Evolutionary conservation across 352 stramenopile genomes (phyloP).

Genomic region (Phytophthora sp.): DNA sequence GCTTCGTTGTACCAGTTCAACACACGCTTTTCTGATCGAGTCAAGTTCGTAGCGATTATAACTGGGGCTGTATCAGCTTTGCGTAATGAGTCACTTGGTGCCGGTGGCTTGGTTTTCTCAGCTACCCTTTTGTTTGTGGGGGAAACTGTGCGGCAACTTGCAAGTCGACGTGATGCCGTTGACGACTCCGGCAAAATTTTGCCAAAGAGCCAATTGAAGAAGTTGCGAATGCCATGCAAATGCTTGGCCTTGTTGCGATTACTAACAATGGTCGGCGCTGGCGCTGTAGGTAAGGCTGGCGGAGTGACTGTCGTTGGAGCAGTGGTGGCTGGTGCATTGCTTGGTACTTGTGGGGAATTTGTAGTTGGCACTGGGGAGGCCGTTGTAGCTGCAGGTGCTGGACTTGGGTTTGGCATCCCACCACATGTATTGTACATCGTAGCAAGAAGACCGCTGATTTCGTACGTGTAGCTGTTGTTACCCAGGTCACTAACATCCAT

Average conservation of each 20-base stretch:
- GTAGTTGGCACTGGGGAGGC: neutral
- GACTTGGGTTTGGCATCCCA: neutral
- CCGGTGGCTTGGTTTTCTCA: too few relatives aligned
- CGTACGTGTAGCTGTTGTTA: slow-evolving; percentile 53
- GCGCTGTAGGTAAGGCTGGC: neutral
- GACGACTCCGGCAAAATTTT: neutral
- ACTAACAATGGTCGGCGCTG: neutral
- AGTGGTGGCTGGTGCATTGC: too few relatives aligned
- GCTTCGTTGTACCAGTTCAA: slow-evolving; percentile 43
- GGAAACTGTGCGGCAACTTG: slow-evolving; percentile 8
- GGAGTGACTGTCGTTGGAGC: neutral
- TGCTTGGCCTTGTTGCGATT: slow-evolving; percentile 1
- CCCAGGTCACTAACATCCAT: slow-evolving; percentile 48
- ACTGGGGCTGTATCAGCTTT: neutral
- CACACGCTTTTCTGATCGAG: slow-evolving; percentile 33
- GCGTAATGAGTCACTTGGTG: too few relatives aligned
- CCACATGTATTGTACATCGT: slow-evolving; percentile 43
- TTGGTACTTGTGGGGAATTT: too few relatives aligned
- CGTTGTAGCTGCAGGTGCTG: neutral
- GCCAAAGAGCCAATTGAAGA: slow-evolving; percentile 24
- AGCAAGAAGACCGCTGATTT: slow-evolving; percentile 42
- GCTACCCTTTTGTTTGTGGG: neutral
- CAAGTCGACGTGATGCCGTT: slow-evolving; percentile 11
- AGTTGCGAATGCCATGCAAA: neutral
- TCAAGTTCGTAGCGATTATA: slow-evolving; percentile 35